Percentiles rank a stretch among this genome's conserved stretches.
Evolutionary conservation across 345 rosid species (phyloP).

Genomic region (Iberis pinnata): DNA sequence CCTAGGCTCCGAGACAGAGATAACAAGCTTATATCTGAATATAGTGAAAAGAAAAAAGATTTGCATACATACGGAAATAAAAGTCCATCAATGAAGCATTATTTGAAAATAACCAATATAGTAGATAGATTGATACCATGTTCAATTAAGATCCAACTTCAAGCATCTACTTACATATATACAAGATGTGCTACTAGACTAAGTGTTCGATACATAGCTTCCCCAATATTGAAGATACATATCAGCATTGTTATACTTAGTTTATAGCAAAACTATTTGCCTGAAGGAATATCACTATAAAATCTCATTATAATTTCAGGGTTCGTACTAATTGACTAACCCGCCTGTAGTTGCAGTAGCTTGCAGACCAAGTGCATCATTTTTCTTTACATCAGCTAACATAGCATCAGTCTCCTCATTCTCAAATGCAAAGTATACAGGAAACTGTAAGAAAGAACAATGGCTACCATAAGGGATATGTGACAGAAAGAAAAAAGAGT

Average conservation of each 20-base stretch:
- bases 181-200: constrained; percentile 7
- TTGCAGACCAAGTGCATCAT: constrained; percentile 81
- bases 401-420: constrained; percentile 68
- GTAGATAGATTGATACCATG: not conserved
- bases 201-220: not conserved
- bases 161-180: not conserved
- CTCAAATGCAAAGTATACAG: constrained; percentile 94
- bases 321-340: constrained; percentile 41
- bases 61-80: constrained; percentile 2
- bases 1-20: constrained; percentile 72
- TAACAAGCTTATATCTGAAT: constrained; percentile 81
- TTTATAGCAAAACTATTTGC: not conserved
- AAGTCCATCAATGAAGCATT: not conserved
- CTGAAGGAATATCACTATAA: constrained; percentile 1
- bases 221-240: not conserved
- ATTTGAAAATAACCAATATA: not conserved
- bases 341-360: constrained; percentile 97
- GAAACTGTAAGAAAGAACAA: constrained; percentile 49
- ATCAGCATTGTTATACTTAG: not conserved
- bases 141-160: not conserved
- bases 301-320: not conserved
- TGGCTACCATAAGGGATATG: not conserved
- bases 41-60: constrained; percentile 16
- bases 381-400: constrained; percentile 74
- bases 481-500: not conserved